phyloP scores from a whole-genome alignment of 257 asterid species.

The Capsicum rhomboideum region DNA sequence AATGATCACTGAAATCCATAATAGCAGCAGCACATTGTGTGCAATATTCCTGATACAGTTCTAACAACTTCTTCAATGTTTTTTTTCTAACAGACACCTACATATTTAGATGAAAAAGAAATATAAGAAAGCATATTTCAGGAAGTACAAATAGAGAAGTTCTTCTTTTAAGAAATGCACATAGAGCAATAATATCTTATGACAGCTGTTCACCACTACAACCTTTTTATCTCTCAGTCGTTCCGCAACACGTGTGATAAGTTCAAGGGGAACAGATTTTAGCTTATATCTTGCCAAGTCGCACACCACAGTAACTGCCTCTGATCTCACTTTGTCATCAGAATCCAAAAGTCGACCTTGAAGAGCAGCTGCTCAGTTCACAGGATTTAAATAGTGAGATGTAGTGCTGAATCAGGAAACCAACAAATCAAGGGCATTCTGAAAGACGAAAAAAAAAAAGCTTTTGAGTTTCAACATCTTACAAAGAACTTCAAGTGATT shows the following conservation, averaged over 20 bases:
- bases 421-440: not conserved
- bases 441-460: not conserved
- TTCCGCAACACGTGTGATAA: constrained; percentile 52
- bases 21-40: constrained; percentile 35
- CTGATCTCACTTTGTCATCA: constrained; percentile 75
- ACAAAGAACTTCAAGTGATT: constrained; percentile 54
- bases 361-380: constrained; percentile 53
- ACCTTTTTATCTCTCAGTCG: constrained; percentile 96
- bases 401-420: not conserved
- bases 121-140: not conserved
- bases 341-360: constrained; percentile 67
- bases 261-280: constrained; percentile 34
- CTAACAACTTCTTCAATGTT: constrained; percentile 68
- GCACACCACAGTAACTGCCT: constrained; percentile 63
- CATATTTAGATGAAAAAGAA: constrained; percentile 7
- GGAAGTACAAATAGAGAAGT: not conserved
- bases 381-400: constrained; percentile 5
- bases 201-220: constrained; percentile 8
- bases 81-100: constrained; percentile 67
- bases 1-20: constrained; percentile 30
- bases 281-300: constrained; percentile 52
- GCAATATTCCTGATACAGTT: constrained; percentile 73
- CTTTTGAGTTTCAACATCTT: constrained; percentile 31
- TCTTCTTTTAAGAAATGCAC: not conserved
- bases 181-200: not conserved